Evolutionary conservation across 306 rosid genomes (phyloP).

Genomic region (Cajanus cajan): DNA sequence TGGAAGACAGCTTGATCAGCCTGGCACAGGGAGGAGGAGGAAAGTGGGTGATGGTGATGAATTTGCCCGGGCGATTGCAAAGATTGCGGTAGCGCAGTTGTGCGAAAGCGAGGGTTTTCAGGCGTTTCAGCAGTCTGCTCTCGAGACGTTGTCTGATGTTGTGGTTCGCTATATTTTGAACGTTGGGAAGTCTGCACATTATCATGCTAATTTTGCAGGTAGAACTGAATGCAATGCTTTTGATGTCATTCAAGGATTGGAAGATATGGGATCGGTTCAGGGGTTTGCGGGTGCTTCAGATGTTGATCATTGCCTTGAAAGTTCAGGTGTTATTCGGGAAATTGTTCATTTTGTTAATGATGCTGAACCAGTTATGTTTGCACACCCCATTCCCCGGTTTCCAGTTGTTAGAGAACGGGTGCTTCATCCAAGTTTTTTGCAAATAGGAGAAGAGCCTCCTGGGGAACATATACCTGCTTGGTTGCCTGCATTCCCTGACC

Average conservation of each 20-base stretch:
- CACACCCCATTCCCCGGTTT: slow-evolving; percentile 58
- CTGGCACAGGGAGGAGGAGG: slow-evolving; percentile 39
- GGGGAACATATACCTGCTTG: slow-evolving; percentile 77
- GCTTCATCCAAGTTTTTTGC: slow-evolving; percentile 54
- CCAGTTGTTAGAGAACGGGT: slow-evolving; percentile 63
- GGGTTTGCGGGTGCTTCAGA: slow-evolving; percentile 80
- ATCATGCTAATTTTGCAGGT: slow-evolving; percentile 67
- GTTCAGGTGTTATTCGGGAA: slow-evolving; percentile 56
- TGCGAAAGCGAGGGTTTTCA: slow-evolving; percentile 82
- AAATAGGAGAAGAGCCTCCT: slow-evolving; percentile 60
- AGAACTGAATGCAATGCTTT: slow-evolving; percentile 65
- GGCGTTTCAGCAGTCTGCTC: slow-evolving; percentile 71
- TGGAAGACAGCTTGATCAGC: slow-evolving; percentile 66
- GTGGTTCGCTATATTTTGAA: slow-evolving; percentile 49
- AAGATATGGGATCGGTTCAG: slow-evolving; percentile 64
- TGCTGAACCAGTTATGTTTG: slow-evolving; percentile 50
- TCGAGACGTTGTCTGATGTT: slow-evolving; percentile 57
- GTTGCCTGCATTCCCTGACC: slow-evolving; percentile 85
- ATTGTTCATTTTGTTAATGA: slow-evolving; percentile 48
- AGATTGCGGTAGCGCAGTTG: slow-evolving; percentile 66
- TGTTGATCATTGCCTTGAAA: slow-evolving; percentile 63
- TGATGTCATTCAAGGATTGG: slow-evolving; percentile 76
- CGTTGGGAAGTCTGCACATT: slow-evolving; percentile 63
- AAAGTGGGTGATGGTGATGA: slow-evolving; percentile 61
- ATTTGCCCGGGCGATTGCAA: slow-evolving; percentile 52